Conservation (phyloP, 2,329 filamentous ascomycete species). For the Trichophyton rubrum region DNA sequence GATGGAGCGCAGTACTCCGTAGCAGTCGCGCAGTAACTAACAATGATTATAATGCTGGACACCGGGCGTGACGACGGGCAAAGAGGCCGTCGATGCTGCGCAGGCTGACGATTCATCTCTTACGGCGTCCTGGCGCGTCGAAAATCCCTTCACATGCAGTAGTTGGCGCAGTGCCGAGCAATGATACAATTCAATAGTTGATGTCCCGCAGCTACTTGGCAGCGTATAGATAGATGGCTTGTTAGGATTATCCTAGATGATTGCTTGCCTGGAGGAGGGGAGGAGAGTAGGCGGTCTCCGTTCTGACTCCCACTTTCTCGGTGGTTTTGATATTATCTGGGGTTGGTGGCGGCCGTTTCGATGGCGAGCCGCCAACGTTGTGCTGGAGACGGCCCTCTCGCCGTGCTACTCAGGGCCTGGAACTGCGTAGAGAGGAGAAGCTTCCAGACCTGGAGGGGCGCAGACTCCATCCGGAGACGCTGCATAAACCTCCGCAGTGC, state of each 20-base stretch:
- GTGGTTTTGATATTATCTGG: background rate
- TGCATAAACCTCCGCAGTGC: background rate
- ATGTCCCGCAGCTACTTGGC: background rate
- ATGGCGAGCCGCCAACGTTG: background rate
- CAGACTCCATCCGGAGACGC: background rate
- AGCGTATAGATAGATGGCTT: background rate
- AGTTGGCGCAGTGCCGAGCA: background rate
- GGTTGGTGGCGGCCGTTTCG: background rate
- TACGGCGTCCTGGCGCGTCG: background rate
- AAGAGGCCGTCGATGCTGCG: background rate
- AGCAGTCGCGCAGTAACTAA: too few species aligned
- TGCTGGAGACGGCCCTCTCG: too few species aligned
- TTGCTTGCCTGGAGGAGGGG: background rate
- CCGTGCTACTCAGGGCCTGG: too few species aligned
- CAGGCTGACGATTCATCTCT: background rate
- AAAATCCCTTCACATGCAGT: background rate
- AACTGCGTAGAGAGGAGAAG: background rate
- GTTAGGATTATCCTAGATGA: background rate
- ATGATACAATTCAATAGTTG: constrained; percentile 1
- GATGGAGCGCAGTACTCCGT: too few species aligned
- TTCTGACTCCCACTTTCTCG: background rate
- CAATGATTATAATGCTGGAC: too few species aligned
- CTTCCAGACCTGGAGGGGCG: background rate
- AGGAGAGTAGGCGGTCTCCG: background rate
- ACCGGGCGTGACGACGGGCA: background rate